Conservation (phyloP, 495 filamentous ascomycete species). For the Hypoxylon trugodes region DNA sequence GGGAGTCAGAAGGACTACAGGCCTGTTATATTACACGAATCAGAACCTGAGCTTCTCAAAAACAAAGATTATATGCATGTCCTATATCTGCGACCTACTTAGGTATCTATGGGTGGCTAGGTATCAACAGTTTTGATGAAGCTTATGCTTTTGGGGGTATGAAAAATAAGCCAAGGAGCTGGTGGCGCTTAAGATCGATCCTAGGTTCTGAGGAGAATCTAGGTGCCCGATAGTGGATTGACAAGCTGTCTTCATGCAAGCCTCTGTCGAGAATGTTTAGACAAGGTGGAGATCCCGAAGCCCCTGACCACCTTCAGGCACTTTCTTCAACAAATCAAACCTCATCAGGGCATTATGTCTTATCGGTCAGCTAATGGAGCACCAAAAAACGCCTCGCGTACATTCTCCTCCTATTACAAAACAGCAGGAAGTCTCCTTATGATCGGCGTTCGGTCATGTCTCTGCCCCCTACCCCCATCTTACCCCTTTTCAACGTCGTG, state of each 20-base stretch:
- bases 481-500: background rate
- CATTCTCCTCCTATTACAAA: background rate
- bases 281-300: background rate
- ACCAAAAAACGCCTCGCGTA: background rate
- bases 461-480: background rate
- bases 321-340: slow-evolving; percentile 7
- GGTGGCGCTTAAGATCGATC: slow-evolving; percentile 4
- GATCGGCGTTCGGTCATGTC: background rate
- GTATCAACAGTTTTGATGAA: slow-evolving; percentile 2
- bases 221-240: slow-evolving; percentile 1
- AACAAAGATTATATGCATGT: background rate
- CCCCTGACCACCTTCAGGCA: background rate
- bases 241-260: slow-evolving; percentile 18
- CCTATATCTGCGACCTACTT: too few relatives aligned
- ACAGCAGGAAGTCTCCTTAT: background rate
- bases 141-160: background rate
- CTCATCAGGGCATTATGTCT: background rate
- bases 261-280: slow-evolving; percentile 2
- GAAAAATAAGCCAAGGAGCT: background rate
- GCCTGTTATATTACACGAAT: too few relatives aligned
- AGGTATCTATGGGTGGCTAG: background rate
- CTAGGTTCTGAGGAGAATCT: background rate
- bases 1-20: too few relatives aligned
- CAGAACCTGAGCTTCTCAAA: too few relatives aligned
- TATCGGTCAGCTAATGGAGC: background rate